Percentiles rank a stretch among this genome's conserved stretches.
Evolutionary conservation across 805 yeast genomes (phyloP).

Genomic region (Cyberlindnera maclurae): DNA sequence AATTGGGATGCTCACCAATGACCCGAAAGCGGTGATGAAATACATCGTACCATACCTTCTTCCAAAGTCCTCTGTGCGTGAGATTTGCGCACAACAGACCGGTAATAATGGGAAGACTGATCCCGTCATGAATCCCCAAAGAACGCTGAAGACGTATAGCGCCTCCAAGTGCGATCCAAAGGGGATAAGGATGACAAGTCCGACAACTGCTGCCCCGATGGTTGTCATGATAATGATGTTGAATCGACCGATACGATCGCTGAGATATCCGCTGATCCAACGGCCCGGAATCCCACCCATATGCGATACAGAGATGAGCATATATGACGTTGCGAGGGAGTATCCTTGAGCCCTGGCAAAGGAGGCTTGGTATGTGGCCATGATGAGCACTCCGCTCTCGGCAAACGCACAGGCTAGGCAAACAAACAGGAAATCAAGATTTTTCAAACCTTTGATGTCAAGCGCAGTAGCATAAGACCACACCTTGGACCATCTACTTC

Average conservation of each 20-base stretch:
- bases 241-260: conserved; percentile 37
- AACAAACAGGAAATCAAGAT: conserved; percentile 34
- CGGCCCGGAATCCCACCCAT: conserved; percentile 29
- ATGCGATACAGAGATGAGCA: conserved; percentile 35
- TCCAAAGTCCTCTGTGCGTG: conserved; percentile 44
- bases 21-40: conserved; percentile 47
- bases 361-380: conserved; percentile 43
- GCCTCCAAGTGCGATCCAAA: conserved; percentile 26
- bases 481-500: conserved; percentile 20
- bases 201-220: conserved; percentile 27
- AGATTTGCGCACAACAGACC: conserved; percentile 49
- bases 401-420: conserved; percentile 36
- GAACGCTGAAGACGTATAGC: conserved; percentile 32
- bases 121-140: conserved; percentile 46
- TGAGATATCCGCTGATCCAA: conserved; percentile 26
- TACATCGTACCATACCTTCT: conserved; percentile 49
- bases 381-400: conserved; percentile 37
- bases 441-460: conserved; percentile 33
- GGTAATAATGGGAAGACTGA: conserved; percentile 30
- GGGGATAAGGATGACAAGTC: conserved; percentile 31
- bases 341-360: conserved; percentile 26
- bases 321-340: conserved; percentile 28
- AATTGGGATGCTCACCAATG: conserved; percentile 39
- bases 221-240: conserved; percentile 35
- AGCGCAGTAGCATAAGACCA: conserved; percentile 22